Evolutionary conservation across 2,329 filamentous ascomycete genomes (phyloP).

Genomic region (Fusarium goolgardi): DNA sequence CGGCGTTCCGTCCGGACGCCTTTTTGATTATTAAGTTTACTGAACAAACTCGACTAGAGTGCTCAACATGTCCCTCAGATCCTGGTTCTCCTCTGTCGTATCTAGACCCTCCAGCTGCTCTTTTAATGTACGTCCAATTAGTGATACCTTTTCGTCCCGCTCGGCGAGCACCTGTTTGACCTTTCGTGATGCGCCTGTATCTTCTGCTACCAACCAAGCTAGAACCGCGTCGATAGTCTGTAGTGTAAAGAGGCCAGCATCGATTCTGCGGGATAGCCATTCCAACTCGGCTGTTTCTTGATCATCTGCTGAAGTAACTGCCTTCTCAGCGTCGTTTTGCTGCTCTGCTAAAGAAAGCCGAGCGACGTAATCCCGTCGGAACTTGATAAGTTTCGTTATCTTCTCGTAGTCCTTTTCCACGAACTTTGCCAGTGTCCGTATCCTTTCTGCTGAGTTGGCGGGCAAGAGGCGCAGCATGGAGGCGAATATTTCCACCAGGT

Average conservation of each 20-base stretch:
- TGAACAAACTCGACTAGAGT: conserved; percentile 64
- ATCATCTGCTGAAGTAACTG: conserved; percentile 32
- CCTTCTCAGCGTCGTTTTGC: conserved; percentile 53
- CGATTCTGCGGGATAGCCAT: conserved; percentile 79
- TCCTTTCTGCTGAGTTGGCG: conserved; percentile 79
- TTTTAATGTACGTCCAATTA: conserved; percentile 75
- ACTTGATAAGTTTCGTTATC: conserved; percentile 74
- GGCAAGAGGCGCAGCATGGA: conserved; percentile 84
- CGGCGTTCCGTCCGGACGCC: conserved; percentile 25
- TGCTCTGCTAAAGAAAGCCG: conserved; percentile 69
- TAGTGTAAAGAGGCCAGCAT: conserved; percentile 85
- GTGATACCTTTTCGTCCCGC: conserved; percentile 71
- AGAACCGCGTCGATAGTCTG: conserved; percentile 87
- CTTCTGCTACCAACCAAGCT: conserved; percentile 92
- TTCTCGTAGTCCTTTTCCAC: conserved; percentile 96
- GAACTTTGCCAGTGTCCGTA: conserved; percentile 91
- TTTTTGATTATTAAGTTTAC: conserved; percentile 47
- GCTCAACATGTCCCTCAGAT: conserved; percentile 65
- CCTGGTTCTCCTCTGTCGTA: conserved; percentile 69
- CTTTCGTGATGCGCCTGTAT: conserved; percentile 75
- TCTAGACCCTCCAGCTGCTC: conserved; percentile 67
- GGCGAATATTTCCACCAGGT: conserved; percentile 86
- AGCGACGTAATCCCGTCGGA: conserved; percentile 77
- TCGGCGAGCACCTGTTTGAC: conserved; percentile 74
- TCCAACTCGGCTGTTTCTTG: conserved; percentile 71